Evolutionary conservation across 1,139 yeast genomes (phyloP).

Genomic region (Yamadazyma atmosphaerica): DNA sequence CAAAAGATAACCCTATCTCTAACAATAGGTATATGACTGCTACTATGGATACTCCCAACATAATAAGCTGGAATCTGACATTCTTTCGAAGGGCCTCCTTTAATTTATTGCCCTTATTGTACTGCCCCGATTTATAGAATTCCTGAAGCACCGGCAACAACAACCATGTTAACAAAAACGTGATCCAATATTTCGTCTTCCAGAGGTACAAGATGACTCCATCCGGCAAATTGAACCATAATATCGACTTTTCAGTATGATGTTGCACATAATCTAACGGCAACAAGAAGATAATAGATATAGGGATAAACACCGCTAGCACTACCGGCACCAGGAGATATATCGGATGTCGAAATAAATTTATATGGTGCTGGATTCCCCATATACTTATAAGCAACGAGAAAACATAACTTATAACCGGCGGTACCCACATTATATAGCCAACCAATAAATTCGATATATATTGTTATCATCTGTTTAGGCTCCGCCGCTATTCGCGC

Average conservation of each 20-base stretch:
- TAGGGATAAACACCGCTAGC: conserved; percentile 44
- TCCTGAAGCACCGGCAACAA: conserved; percentile 71
- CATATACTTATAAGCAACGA: conserved; percentile 31
- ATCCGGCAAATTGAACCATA: conserved; percentile 37
- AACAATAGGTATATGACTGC: conserved; percentile 63
- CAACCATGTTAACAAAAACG: conserved; percentile 75
- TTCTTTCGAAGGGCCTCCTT: conserved; percentile 60
- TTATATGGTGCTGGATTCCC: conserved; percentile 40
- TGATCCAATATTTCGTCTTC: conserved; percentile 79
- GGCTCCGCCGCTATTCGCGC: too few relatives aligned
- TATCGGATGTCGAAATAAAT: conserved; percentile 35
- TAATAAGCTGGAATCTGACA: conserved; percentile 58
- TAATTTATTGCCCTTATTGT: conserved; percentile 44
- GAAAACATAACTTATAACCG: conserved; percentile 27
- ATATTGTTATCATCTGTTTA: too few relatives aligned
- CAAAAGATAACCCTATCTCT: conserved; percentile 58
- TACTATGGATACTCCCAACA: conserved; percentile 52
- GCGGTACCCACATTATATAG: conserved; percentile 15
- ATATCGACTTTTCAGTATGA: conserved; percentile 8
- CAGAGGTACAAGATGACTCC: conserved; percentile 56
- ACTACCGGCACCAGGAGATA: conserved; percentile 35
- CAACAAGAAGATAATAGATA: conserved; percentile 39
- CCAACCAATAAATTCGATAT: too few relatives aligned
- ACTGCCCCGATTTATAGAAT: conserved; percentile 71
- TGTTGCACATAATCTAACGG: conserved; percentile 44